phyloP scores from a whole-genome alignment of 345 rosid species.

The Erysimum cheiranthoides region DNA sequence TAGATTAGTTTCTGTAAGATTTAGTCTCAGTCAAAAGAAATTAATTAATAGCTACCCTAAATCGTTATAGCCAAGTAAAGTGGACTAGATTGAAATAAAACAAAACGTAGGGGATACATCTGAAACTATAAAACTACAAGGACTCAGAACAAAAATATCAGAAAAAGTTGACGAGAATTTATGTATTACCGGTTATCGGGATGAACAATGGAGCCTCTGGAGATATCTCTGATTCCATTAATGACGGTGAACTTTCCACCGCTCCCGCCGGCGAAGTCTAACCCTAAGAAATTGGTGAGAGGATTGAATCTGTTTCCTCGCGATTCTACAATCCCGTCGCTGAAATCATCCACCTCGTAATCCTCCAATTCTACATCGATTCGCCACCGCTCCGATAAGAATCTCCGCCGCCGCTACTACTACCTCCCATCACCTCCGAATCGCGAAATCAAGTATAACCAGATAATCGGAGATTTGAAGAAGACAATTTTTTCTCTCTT shows the following conservation, averaged over 20 bases:
- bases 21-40: background rate
- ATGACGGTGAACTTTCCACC: constrained; percentile 49
- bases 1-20: background rate
- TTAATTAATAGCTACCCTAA: background rate
- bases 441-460: background rate
- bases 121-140: background rate
- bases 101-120: background rate
- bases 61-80: background rate
- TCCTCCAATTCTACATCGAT: constrained; percentile 33
- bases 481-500: constrained; percentile 4
- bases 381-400: constrained; percentile 37
- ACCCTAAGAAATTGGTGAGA: constrained; percentile 37
- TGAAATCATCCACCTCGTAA: constrained; percentile 43
- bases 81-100: background rate
- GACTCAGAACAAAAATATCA: background rate
- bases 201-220: constrained; percentile 60
- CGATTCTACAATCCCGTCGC: constrained; percentile 29
- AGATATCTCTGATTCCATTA: constrained; percentile 62
- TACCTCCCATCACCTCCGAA: constrained; percentile 30
- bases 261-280: constrained; percentile 31
- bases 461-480: constrained; percentile 22
- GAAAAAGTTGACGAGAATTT: background rate
- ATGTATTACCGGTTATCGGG: constrained; percentile 75
- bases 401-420: constrained; percentile 21
- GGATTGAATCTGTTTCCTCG: constrained; percentile 34